Percentiles rank a stretch among this genome's conserved stretches.
Evolutionary conservation across 768 basidiomycete species (phyloP).

Genomic region (Asterophora lycoperdoides): DNA sequence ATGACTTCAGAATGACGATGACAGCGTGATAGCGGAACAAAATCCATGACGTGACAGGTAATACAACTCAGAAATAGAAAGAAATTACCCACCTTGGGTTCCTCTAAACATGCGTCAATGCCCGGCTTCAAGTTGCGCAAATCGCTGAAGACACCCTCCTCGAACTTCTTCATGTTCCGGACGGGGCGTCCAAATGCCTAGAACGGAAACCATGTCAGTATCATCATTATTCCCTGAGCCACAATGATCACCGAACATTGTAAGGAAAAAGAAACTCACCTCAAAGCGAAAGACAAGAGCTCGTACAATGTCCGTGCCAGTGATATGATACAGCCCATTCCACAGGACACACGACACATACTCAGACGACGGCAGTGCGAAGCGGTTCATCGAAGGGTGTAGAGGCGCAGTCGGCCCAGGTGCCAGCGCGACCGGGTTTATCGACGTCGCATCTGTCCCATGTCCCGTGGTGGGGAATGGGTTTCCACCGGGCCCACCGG

Average conservation of each 20-base stretch:
- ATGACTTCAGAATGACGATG: not conserved
- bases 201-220: conserved; percentile 4
- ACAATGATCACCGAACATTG: not conserved
- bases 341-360: conserved; percentile 90
- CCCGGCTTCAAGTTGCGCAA: conserved; percentile 92
- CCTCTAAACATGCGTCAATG: conserved; percentile 86
- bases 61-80: not conserved
- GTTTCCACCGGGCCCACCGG: not conserved
- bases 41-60: not conserved
- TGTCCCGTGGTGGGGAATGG: conserved; percentile 1
- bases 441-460: conserved; percentile 5
- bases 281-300: conserved; percentile 94
- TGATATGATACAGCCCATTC: conserved; percentile 90
- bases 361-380: conserved; percentile 82
- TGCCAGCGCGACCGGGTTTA: conserved; percentile 18
- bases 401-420: conserved; percentile 46
- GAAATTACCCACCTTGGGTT: conserved; percentile 73
- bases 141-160: conserved; percentile 94
- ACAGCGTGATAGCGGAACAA: not conserved
- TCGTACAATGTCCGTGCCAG: conserved; percentile 94
- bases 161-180: conserved; percentile 92
- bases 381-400: conserved; percentile 81
- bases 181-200: conserved; percentile 87
- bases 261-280: conserved; percentile 33
- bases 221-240: conserved; percentile 1